phyloP scores from a whole-genome alignment of 805 yeast genomes.

The Metschnikowia baotianmanensis region DNA sequence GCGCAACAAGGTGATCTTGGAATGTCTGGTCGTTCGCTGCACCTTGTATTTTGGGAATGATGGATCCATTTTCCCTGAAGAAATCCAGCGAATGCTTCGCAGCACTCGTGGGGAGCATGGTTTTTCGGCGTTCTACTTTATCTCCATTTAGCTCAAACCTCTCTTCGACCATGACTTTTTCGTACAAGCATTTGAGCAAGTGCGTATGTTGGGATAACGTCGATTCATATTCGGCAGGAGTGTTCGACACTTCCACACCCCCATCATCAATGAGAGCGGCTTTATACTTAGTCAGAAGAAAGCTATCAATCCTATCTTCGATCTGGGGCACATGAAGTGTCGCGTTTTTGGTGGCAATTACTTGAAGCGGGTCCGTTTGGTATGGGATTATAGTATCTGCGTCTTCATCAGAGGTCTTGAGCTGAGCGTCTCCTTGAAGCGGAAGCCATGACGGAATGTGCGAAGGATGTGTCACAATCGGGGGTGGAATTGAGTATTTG shows the following conservation, averaged over 20 bases:
- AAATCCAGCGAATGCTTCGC: slow-evolving; percentile 44
- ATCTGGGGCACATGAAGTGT: slow-evolving; percentile 33
- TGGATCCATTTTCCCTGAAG: slow-evolving; percentile 42
- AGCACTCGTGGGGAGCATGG: slow-evolving; percentile 43
- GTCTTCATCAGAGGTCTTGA: slow-evolving; percentile 16
- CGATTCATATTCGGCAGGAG: slow-evolving; percentile 57
- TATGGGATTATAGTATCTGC: slow-evolving; percentile 25
- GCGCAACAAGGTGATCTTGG: slow-evolving; percentile 72
- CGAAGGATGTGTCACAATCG: slow-evolving; percentile 42
- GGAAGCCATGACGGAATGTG: slow-evolving; percentile 45
- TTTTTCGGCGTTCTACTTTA: slow-evolving; percentile 48
- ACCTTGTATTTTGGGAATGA: slow-evolving; percentile 45
- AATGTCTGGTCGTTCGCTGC: slow-evolving; percentile 46
- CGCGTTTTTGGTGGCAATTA: slow-evolving; percentile 20
- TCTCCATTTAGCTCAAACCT: slow-evolving; percentile 43
- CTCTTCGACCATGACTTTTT: slow-evolving; percentile 35
- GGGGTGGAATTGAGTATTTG: slow-evolving; percentile 33
- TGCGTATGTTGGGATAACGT: slow-evolving; percentile 52
- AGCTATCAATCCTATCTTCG: slow-evolving; percentile 25
- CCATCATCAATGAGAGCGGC: slow-evolving; percentile 40
- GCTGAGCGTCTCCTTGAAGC: slow-evolving; percentile 19
- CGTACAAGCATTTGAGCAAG: slow-evolving; percentile 46
- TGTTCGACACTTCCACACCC: slow-evolving; percentile 28
- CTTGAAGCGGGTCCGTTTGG: slow-evolving; percentile 3
- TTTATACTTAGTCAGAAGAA: slow-evolving; percentile 28